Evolutionary conservation across 805 yeast genomes (phyloP), one percentile per base, ranked within the genome.

Genomic region (Blastobotrys muscicola): DNA sequence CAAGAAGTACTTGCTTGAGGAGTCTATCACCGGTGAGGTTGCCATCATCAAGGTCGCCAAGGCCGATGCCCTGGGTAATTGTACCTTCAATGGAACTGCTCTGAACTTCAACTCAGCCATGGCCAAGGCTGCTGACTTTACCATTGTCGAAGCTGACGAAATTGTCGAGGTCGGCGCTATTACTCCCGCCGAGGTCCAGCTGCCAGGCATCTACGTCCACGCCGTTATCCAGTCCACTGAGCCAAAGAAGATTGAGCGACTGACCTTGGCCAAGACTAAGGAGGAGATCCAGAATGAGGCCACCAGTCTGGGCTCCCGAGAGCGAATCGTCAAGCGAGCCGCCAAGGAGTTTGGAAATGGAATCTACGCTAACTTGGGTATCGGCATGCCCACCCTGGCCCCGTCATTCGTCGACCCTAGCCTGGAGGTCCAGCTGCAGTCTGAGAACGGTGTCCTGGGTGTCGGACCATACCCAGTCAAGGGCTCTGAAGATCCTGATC

Each of bases 111-210:
- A 72, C 49, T 54, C 59, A 13, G 66, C 63, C 4, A 65, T 72
- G 56, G 76, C 72, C 12, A 60, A 69, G 45, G 70, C 69, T 26
- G 73, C 74, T 6, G 62, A 59, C 34, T 49, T 64, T 32, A 69
- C 74, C n/a, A 63, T 72, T 40, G 75, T 70, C 2, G 76, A 72
- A 57, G 76, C 75, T 14, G 76, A 72, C 48, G 59, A 70, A 45
- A 70, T 72, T 41, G 76, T 71, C 20, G 66, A 68, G 44, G 63
- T 67, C 2, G 76, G 76, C 13, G 67, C 61, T 10, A 64, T 72
- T 30, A 45, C 52, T 10, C 72, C 76, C 1, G 68, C 68, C 43
- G 66, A 66, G 45, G 69, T 72, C 20, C 75, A 72, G 47, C 59
- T 72, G 23, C 75, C 74, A 2, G 69, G 73, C 0, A 59, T 71